Evolutionary conservation across 495 filamentous ascomycete genomes (phyloP).

Genomic region (Penicillium bialowiezense): DNA sequence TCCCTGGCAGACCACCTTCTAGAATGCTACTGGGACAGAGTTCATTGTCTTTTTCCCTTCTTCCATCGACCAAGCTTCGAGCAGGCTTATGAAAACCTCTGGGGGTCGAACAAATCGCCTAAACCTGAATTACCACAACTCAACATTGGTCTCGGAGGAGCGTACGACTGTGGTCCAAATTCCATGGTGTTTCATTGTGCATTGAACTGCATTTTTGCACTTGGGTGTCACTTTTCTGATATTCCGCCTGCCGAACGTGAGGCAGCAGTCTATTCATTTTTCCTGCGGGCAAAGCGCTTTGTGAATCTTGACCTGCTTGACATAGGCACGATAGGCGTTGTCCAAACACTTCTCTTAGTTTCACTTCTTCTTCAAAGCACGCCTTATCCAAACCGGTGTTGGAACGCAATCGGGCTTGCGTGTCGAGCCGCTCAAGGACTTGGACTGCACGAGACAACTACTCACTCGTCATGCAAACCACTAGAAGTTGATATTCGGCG

Average conservation of each 20-base stretch:
- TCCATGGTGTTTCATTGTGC: constrained; percentile 45
- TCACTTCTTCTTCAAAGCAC: constrained; percentile 45
- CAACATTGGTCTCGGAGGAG: constrained; percentile 41
- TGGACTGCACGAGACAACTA: constrained; percentile 40
- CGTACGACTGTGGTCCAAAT: constrained; percentile 33
- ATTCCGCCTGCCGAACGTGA: constrained; percentile 34
- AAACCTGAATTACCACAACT: constrained; percentile 18
- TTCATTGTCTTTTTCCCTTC: constrained; percentile 45
- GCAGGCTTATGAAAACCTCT: constrained; percentile 41
- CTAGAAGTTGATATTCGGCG: constrained; percentile 42
- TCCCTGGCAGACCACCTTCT: constrained; percentile 44
- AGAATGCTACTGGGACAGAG: constrained; percentile 36
- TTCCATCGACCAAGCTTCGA: constrained; percentile 45
- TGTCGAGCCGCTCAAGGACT: constrained; percentile 47
- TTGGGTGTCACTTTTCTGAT: constrained; percentile 45
- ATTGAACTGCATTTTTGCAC: constrained; percentile 44
- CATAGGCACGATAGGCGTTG: constrained; percentile 39
- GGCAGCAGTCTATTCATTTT: constrained; percentile 38
- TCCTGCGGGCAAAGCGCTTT: constrained; percentile 42
- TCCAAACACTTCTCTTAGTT: constrained; percentile 45
- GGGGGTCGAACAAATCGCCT: constrained; percentile 27
- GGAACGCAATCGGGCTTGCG: constrained; percentile 47
- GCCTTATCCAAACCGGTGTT: constrained; percentile 43
- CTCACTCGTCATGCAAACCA: constrained; percentile 18
- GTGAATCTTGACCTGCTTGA: constrained; percentile 46